Evolutionary conservation across 768 basidiomycete species (phyloP).

Genomic region (Galerina sulciceps): DNA sequence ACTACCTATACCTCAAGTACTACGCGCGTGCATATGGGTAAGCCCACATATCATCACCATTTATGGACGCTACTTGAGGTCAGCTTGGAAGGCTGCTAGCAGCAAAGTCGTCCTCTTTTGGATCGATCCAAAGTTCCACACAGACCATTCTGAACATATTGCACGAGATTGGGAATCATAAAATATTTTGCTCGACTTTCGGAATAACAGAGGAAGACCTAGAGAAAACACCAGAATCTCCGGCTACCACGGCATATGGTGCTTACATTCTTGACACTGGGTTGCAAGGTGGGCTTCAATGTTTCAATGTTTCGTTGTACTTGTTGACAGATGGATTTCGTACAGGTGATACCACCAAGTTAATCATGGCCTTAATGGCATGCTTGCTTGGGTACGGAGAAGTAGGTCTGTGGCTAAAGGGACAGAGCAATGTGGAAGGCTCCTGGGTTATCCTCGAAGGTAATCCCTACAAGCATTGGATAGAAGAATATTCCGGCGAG

Average conservation of each 20-base stretch:
- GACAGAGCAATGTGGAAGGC: slow-evolving; percentile 46
- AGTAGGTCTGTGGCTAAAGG: slow-evolving; percentile 83
- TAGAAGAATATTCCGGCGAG: slow-evolving; percentile 78
- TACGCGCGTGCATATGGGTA: slow-evolving; percentile 84
- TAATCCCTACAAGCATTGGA: slow-evolving; percentile 80
- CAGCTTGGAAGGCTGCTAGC: slow-evolving; percentile 61
- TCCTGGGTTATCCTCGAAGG: slow-evolving; percentile 63
- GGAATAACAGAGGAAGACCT: slow-evolving; percentile 68
- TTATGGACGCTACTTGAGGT: background rate
- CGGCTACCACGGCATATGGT: slow-evolving; percentile 84
- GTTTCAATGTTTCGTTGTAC: background rate
- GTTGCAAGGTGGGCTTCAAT: slow-evolving; percentile 52
- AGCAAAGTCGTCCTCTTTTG: slow-evolving; percentile 73
- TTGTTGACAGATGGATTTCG: background rate
- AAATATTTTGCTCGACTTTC: slow-evolving; percentile 69
- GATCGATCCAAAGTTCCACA: slow-evolving; percentile 64
- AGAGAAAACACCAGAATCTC: slow-evolving; percentile 62
- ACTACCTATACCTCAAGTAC: slow-evolving; percentile 81
- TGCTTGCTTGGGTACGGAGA: slow-evolving; percentile 94
- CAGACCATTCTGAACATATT: slow-evolving; percentile 66
- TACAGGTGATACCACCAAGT: slow-evolving; percentile 68
- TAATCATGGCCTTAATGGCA: slow-evolving; percentile 82
- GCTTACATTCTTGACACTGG: slow-evolving; percentile 85
- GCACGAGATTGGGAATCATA: slow-evolving; percentile 75
- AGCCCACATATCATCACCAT: slow-evolving; percentile 11